Evolutionary conservation across 1,284 basidiomycete genomes (phyloP).

Genomic region (Sanguinoderma infundibulare): DNA sequence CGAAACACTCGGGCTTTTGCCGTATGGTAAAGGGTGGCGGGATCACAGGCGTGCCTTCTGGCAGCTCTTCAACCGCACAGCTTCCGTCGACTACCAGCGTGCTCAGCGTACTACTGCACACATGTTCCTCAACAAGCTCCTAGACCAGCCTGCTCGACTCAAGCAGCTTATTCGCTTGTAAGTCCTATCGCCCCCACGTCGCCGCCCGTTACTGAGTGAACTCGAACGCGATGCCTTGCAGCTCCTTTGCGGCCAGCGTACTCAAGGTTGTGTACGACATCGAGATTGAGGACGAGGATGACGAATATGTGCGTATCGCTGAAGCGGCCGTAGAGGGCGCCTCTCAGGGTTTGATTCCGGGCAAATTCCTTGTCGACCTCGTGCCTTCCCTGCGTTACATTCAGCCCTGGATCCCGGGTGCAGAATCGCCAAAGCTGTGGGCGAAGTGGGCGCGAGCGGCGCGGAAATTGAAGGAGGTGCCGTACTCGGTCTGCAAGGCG

Average conservation of each 20-base stretch:
- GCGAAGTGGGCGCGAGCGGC: slow-evolving; percentile 7
- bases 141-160: neutral
- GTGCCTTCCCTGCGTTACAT: slow-evolving; percentile 27
- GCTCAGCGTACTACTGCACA: neutral
- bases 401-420: slow-evolving; percentile 22
- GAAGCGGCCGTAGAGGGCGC: neutral
- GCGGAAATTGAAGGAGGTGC: slow-evolving; percentile 8
- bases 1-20: slow-evolving; percentile 18
- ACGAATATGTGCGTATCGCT: neutral
- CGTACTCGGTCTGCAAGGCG: slow-evolving; percentile 1
- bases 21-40: slow-evolving; percentile 25
- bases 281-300: slow-evolving; percentile 8
- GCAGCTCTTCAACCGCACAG: slow-evolving; percentile 1
- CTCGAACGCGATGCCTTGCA: no score
- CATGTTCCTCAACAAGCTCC: neutral
- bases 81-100: neutral
- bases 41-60: slow-evolving; percentile 22
- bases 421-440: slow-evolving; percentile 2
- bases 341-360: slow-evolving; percentile 1
- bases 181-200: neutral
- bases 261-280: slow-evolving; percentile 9
- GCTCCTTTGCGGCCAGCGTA: neutral
- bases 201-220: neutral
- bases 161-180: slow-evolving; percentile 6
- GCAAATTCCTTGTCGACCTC: slow-evolving; percentile 15